Evolutionary conservation across 108 stramenopile species (phyloP), one percentile per base, ranked within the genome.

Genomic region (Poteriospumella lacustris): DNA sequence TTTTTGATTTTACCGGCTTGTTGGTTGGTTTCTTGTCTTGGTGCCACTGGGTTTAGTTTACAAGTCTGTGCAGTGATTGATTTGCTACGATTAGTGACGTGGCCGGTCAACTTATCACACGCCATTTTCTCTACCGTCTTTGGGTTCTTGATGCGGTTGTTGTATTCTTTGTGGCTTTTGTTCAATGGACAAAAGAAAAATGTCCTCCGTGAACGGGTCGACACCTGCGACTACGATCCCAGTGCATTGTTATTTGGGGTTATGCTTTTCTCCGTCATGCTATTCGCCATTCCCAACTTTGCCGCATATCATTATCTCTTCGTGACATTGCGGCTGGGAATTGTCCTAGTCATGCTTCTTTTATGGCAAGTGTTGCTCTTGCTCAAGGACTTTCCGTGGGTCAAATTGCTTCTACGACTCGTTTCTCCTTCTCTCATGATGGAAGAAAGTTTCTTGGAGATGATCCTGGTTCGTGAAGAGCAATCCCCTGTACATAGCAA

Each of bases 171-270:
- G 5, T 92, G 90, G 90, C 88, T 88, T 39, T 76, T 95, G 34
- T 94, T 95, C 80, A 85, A 91, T n/a, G 94, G 93, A n/a, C 91
- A 89, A 78, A 95, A 95, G 78, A 78, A 81, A 31, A 95, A 95
- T 79, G 59, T 91, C 15, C 56, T 95, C 42, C 88, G 94, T 5
- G 82, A 82, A 39, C 89, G 94, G 52, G 90, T 90, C 2, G 94
- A 95, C 76, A 83, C 91, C 19, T 88, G 90, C 85, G 59, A 91
- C 58, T 94, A 92, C 75, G 93, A 95, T 85, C 83, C 86, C 39
- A 89, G 86, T 82, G 92, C 92, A 77, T 77, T 93, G 9, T 68
- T 93, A 42, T 80, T 94, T 5, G 94, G 94, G 38, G 92, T 88
- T 42, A 87, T 95, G 40, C 68, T 90, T 1, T 94, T 95, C 78